Percentiles rank a stretch among this genome's conserved stretches.
Evolutionary conservation across 345 rosid species (phyloP).

Genomic region (Hibiscus trionum): DNA sequence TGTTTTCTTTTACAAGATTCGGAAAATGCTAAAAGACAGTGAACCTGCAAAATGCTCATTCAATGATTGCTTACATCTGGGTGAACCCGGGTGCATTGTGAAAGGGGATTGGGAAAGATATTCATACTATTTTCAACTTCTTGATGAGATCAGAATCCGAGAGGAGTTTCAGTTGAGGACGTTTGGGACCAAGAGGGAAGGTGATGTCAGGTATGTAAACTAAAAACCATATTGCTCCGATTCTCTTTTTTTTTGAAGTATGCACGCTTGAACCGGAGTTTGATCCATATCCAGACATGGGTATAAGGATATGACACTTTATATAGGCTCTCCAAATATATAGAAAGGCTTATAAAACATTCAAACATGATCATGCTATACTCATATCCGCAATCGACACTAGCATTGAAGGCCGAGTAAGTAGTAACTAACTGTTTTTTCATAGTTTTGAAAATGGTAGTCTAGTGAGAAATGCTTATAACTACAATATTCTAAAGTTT

Average conservation of each 20-base stretch:
- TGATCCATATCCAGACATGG: not conserved
- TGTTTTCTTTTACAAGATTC: conserved; percentile 29
- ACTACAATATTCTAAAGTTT: too few relatives aligned
- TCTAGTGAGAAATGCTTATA: too few relatives aligned
- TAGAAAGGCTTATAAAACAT: not conserved
- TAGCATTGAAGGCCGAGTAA: not conserved
- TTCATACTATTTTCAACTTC: conserved; percentile 66
- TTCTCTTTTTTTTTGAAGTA: not conserved
- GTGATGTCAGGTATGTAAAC: conserved; percentile 62
- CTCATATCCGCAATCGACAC: not conserved
- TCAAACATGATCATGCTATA: not conserved
- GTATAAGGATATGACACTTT: not conserved
- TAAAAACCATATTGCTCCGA: not conserved
- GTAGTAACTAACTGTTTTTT: too few relatives aligned
- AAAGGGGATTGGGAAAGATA: conserved; percentile 83
- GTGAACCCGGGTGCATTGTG: conserved; percentile 82
- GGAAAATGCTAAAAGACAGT: conserved; percentile 28
- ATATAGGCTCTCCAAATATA: not conserved
- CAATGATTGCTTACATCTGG: conserved; percentile 76
- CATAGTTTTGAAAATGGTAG: too few relatives aligned
- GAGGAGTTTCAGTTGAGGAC: conserved; percentile 83
- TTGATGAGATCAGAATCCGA: conserved; percentile 82
- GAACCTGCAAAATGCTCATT: conserved; percentile 58
- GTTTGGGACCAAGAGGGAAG: conserved; percentile 83
- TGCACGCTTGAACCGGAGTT: not conserved